Percentiles rank a stretch among this genome's conserved stretches.
These are phyloP conservation scores for Yamadazyma ubonensis DNA, from an alignment of 805 yeast species.

Conservation along the genomic window DNA sequence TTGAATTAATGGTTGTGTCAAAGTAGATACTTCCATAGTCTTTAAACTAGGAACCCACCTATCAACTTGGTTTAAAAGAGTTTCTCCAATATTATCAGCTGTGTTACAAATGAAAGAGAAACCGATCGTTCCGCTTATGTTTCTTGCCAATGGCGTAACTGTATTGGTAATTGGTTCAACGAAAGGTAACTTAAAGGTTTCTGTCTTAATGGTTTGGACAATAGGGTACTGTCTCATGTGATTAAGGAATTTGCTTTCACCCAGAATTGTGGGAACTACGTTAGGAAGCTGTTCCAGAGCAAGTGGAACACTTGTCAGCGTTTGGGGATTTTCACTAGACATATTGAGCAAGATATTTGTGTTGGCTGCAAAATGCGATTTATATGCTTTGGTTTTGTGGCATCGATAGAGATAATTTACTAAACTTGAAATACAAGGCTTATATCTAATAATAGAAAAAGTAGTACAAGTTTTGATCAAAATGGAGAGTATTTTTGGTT, in stretches of 20 bases:
- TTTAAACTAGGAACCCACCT: conserved; percentile 56
- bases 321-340: neutral
- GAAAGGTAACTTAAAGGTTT: conserved; percentile 8
- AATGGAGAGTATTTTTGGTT: too few relatives aligned
- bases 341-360: neutral
- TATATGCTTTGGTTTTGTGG: neutral
- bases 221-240: conserved; percentile 17
- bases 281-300: too few relatives aligned
- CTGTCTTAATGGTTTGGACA: conserved; percentile 10
- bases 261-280: too few relatives aligned
- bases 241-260: conserved; percentile 8
- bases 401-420: too few relatives aligned
- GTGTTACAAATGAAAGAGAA: conserved; percentile 42
- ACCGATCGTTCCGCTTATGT: conserved; percentile 3
- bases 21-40: conserved; percentile 49
- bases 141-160: conserved; percentile 6
- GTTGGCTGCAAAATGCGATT: conserved; percentile 1
- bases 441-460: too few relatives aligned
- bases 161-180: conserved; percentile 3
- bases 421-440: too few relatives aligned
- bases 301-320: too few relatives aligned
- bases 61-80: conserved; percentile 58
- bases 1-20: conserved; percentile 47
- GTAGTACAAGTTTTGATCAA: too few relatives aligned
- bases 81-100: conserved; percentile 54